Conservation (phyloP, 306 rosid genomes). For the Vachellia pachyceras region DNA sequence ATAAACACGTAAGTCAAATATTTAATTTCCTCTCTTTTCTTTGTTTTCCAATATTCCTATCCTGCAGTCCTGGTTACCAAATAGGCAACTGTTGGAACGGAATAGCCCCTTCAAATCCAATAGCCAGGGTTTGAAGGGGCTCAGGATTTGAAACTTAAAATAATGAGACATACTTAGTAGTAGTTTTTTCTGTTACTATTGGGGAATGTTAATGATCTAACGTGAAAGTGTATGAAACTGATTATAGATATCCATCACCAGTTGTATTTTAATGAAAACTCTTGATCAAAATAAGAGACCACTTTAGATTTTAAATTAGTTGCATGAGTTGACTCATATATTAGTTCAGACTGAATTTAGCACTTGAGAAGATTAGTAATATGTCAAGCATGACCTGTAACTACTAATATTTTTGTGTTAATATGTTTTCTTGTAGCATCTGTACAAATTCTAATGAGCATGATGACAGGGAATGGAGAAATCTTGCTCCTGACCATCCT, state of each 20-base stretch:
- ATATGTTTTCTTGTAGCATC: slow-evolving; percentile 18
- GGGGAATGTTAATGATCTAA: slow-evolving; percentile 4
- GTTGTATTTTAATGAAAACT: slow-evolving; percentile 16
- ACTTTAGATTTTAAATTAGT: slow-evolving; percentile 15
- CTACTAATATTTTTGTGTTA: not conserved
- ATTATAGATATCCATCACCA: slow-evolving; percentile 23
- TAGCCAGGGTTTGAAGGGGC: slow-evolving; percentile 26
- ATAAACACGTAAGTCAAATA: slow-evolving; percentile 57
- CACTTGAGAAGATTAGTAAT: not conserved
- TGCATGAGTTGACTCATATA: slow-evolving; percentile 24
- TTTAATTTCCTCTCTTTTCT: slow-evolving; percentile 8
- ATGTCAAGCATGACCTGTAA: slow-evolving; percentile 13
- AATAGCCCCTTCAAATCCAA: no score
- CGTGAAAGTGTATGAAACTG: slow-evolving; percentile 7
- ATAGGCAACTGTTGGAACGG: slow-evolving; percentile 14
- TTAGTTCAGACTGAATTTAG: slow-evolving; percentile 19
- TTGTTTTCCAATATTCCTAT: not conserved
- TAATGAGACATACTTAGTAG: slow-evolving; percentile 3
- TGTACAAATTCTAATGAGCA: slow-evolving; percentile 27
- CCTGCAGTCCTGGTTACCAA: slow-evolving; percentile 5
- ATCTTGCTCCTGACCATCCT: slow-evolving; percentile 41
- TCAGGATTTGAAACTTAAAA: slow-evolving; percentile 27
- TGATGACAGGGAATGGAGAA: slow-evolving; percentile 53
- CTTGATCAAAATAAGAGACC: slow-evolving; percentile 14
- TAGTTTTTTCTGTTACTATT: slow-evolving; percentile 15